Evolutionary conservation across 2,329 filamentous ascomycete genomes (phyloP), one percentile per base, ranked within the genome.

Genomic region (Colletotrichum zoysiae): DNA sequence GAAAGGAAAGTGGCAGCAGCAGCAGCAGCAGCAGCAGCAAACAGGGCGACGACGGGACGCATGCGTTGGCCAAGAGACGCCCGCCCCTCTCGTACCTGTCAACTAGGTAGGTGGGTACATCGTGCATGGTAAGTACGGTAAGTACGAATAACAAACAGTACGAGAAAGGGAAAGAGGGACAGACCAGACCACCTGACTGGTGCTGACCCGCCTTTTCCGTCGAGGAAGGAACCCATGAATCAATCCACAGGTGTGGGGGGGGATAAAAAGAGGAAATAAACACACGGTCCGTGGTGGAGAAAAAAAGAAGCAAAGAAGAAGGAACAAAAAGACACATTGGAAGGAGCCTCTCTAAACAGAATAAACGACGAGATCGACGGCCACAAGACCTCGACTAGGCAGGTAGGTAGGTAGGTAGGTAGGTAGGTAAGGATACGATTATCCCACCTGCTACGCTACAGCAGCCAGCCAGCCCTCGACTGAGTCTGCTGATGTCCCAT

Each of bases 181-280:
- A 58, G 65, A 61, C 65, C 9, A 58, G 65, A 61, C 65, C 68
- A 71, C 65, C 65, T 71, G 68, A 71, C 68, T 23, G 57, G 42
- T 57, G 38, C 26, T 42, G 61, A 33, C 48, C 60, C 60, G 46
- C 60, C 11, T 48, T 33, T 35, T 20, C 16, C 38, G 11, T 3
- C 59, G 1, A 5, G 16, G 42, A 42, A 18, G 16, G 33, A 20
- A n/a, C 44, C 20, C 44, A 46, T 20, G 33, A 20, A n/a, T 20
- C 20, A 20, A 46, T 20, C 8, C 7, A 11, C 48, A 20, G 3
- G 11, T 64, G 61, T 64, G 61, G 48, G 20, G 61, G 44, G 44
- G 6, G 33, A 23, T 33, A 64, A 44, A 50, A 23, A n/a, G 14
- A 44, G 44, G 18, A 14, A 30, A 46, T 1, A n/a, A 9, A 46